Conservation (phyloP, 306 rosid genomes). For the Mucuna pruriens region DNA sequence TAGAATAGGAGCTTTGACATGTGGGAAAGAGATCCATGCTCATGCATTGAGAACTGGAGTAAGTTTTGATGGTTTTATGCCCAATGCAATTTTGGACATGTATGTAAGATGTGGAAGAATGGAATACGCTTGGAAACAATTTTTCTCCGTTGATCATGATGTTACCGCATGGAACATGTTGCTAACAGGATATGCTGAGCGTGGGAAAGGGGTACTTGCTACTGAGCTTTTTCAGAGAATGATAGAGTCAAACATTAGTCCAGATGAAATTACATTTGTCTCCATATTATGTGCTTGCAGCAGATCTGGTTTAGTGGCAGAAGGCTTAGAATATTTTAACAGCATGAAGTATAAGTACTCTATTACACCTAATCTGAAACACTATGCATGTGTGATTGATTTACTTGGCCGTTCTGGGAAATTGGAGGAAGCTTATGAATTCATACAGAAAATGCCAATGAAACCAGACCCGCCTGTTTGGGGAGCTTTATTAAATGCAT, state of each 20-base stretch:
- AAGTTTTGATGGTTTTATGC: constrained; percentile 71
- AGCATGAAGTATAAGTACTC: constrained; percentile 57
- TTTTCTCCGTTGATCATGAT: constrained; percentile 59
- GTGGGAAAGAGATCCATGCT: constrained; percentile 93
- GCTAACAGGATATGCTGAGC: constrained; percentile 78
- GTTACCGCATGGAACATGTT: constrained; percentile 84
- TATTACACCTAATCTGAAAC: constrained; percentile 78
- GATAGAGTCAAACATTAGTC: constrained; percentile 61
- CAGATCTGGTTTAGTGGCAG: constrained; percentile 79
- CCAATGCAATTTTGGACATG: constrained; percentile 88
- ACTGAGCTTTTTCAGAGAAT: constrained; percentile 62
- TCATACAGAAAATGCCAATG: constrained; percentile 75
- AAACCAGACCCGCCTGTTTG: constrained; percentile 84
- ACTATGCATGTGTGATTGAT: constrained; percentile 83
- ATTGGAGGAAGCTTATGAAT: constrained; percentile 68
- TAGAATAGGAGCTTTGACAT: constrained; percentile 79
- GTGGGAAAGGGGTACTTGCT: constrained; percentile 68
- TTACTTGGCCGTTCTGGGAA: constrained; percentile 81
- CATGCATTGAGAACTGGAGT: constrained; percentile 85
- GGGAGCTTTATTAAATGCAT: constrained; percentile 91
- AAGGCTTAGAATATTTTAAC: constrained; percentile 75
- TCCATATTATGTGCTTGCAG: constrained; percentile 83
- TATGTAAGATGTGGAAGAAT: constrained; percentile 91
- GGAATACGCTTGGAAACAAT: constrained; percentile 75
- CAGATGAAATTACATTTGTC: constrained; percentile 76